Evolutionary conservation across 495 filamentous ascomycete species (phyloP), one percentile per base, ranked within the genome.

Genomic region (Achaetomiella virescens): DNA sequence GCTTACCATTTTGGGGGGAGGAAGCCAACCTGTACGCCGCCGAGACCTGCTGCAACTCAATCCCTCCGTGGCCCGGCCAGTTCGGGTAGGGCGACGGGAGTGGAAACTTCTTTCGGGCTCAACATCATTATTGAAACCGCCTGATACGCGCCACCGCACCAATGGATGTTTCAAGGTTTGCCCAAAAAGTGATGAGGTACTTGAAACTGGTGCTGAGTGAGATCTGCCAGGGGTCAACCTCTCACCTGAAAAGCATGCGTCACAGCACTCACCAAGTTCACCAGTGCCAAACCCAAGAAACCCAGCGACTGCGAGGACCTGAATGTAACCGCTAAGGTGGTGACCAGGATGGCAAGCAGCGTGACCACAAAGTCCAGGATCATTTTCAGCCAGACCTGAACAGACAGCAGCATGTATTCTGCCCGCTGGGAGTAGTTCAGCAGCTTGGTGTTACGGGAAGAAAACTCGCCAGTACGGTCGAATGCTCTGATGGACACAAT

Each of bases 121-220:
- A 58, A 81, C 77, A 21, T 71, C 70, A 2, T 65, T 68, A 6
- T 74, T 74, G 58, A 86, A 84, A 4, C 69, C n/a, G 67, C 55
- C 78, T 83, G 52, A 88, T 72, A n/a, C 84, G 73, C 9, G 77
- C 67, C 44, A 76, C 72, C 1, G 74, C 71, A 10, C 72, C 74
- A 1, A 77, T 71, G 15, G 59, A 69, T 17, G 67, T 75, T 48
- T 79, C 76, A 0, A 79, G 58, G 0, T 57, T 56, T 1, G 73
- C 71, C 72, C 72, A 78, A 6, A 51, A 60, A 12, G 63, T 58
- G 3, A 77, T 65, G 3, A 77, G 59, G 21, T 46, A 38, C 42
- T 54, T 47, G 31, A 54, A 46, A 36, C 42, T 54, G 1, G 54
- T 61, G 27, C 66, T 66, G 9, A 79, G 52, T 0, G 68, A 47